phyloP scores from a whole-genome alignment of 495 filamentous ascomycete genomes.

The Peziza echinospora region DNA sequence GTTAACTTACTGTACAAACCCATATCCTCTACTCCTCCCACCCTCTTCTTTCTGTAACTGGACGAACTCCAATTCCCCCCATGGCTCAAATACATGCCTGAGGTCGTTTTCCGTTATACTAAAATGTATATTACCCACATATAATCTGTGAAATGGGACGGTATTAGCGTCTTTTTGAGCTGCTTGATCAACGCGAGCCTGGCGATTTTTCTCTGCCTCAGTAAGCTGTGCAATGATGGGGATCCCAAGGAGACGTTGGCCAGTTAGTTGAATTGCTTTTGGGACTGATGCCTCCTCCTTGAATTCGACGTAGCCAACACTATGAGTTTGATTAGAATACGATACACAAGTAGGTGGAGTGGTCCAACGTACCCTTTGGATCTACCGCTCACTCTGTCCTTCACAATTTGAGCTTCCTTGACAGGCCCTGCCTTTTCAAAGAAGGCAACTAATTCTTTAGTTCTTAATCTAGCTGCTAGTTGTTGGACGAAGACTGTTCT shows the following conservation, averaged over 20 bases:
- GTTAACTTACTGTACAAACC: constrained; percentile 84
- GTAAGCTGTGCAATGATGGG: constrained; percentile 96
- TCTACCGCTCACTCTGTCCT: constrained; percentile 85
- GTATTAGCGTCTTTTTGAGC: constrained; percentile 42
- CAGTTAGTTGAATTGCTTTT: constrained; percentile 90
- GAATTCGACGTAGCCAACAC: constrained; percentile 99
- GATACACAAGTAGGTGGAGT: neutral
- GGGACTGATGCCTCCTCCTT: constrained; percentile 85
- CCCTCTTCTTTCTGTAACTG: constrained; percentile 90
- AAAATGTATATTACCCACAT: constrained; percentile 99
- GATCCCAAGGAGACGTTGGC: constrained; percentile 94
- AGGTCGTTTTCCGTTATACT: constrained; percentile 94
- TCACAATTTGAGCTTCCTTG: constrained; percentile 98
- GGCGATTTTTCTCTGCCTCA: constrained; percentile 98
- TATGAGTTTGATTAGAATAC: constrained; percentile 21
- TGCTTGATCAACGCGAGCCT: constrained; percentile 65
- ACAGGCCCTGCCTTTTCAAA: constrained; percentile 94
- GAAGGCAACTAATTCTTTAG: constrained; percentile 80
- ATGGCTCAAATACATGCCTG: constrained; percentile 92
- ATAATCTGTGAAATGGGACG: constrained; percentile 92
- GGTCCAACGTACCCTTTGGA: constrained; percentile 67
- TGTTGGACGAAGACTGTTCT: constrained; percentile 98
- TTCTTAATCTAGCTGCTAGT: constrained; percentile 74
- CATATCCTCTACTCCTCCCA: constrained; percentile 82
- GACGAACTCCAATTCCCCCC: constrained; percentile 93